Conservation (phyloP, 345 rosid species). For the Murraya koenigii region DNA sequence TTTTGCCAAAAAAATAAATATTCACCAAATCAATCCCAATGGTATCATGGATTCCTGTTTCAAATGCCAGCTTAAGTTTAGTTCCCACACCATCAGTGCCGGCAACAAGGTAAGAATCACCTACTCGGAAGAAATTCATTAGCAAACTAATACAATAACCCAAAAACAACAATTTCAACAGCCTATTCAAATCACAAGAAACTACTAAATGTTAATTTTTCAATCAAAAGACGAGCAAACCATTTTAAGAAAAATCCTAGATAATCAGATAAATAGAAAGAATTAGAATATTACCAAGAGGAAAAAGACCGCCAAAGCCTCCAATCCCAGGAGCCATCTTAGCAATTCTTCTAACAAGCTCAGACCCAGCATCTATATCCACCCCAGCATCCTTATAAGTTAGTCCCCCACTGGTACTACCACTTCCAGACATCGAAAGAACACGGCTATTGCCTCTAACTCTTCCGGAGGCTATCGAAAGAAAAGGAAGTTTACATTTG, state of each 20-base stretch:
- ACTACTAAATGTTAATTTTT: neutral
- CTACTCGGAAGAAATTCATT: constrained; percentile 31
- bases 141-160: neutral
- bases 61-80: constrained; percentile 89
- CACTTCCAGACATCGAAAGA: constrained; percentile 28
- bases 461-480: neutral
- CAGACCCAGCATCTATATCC: constrained; percentile 92
- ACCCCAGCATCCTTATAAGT: constrained; percentile 87
- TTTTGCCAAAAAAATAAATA: too few relatives aligned
- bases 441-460: neutral
- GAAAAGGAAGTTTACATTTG: neutral
- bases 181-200: neutral
- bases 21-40: constrained; percentile 71
- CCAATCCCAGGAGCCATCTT: constrained; percentile 94
- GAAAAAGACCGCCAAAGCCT: constrained; percentile 90
- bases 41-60: constrained; percentile 84
- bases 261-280: neutral
- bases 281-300: constrained; percentile 55
- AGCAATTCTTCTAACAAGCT: constrained; percentile 78
- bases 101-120: constrained; percentile 88
- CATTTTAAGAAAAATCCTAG: neutral
- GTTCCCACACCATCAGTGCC: constrained; percentile 99
- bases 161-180: neutral
- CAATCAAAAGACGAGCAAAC: neutral
- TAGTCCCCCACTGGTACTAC: constrained; percentile 35